Percentiles rank a stretch among this genome's conserved stretches.
phyloP scores from a whole-genome alignment of 2,329 filamentous ascomycete genomes.

The Phialocephala subalpina region DNA sequence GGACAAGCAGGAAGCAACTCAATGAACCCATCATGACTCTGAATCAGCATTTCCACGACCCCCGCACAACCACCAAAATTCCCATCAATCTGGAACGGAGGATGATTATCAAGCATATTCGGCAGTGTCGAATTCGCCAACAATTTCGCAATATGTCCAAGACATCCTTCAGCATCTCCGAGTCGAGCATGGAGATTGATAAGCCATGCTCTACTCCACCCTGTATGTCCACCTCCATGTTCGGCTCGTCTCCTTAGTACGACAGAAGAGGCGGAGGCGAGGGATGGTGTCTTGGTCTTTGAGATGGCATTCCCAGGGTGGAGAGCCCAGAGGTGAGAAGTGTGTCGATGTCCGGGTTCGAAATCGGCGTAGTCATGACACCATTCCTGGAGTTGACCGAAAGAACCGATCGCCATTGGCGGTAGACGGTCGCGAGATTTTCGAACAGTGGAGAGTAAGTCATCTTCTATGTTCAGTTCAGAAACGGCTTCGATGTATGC shows the following conservation, averaged over 20 bases:
- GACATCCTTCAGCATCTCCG: slow-evolving; percentile 48
- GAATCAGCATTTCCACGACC: slow-evolving; percentile 54
- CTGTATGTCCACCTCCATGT: slow-evolving; percentile 54
- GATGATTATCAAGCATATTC: slow-evolving; percentile 55
- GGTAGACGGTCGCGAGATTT: slow-evolving; percentile 29
- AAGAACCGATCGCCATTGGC: slow-evolving; percentile 37
- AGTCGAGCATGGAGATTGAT: slow-evolving; percentile 54
- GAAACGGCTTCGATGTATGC: slow-evolving; percentile 37
- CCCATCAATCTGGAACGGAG: slow-evolving; percentile 58
- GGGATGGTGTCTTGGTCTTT: slow-evolving; percentile 43
- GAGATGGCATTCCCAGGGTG: slow-evolving; percentile 51
- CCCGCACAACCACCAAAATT: slow-evolving; percentile 58
- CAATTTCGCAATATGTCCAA: slow-evolving; percentile 49
- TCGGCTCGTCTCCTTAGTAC: slow-evolving; percentile 44
- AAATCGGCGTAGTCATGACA: slow-evolving; percentile 47
- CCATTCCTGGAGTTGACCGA: slow-evolving; percentile 53
- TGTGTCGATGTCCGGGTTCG: slow-evolving; percentile 54
- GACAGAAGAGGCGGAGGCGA: slow-evolving; percentile 42
- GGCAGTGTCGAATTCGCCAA: slow-evolving; percentile 51
- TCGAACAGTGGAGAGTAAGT: slow-evolving; percentile 35
- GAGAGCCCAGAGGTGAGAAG: slow-evolving; percentile 54
- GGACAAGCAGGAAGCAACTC: slow-evolving; percentile 49
- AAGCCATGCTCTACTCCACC: slow-evolving; percentile 57
- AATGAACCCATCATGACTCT: slow-evolving; percentile 44
- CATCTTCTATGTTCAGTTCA: slow-evolving; percentile 44